Evolutionary conservation across 805 yeast genomes (phyloP).

Genomic region (Wickerhamiella vanderwaltii): DNA sequence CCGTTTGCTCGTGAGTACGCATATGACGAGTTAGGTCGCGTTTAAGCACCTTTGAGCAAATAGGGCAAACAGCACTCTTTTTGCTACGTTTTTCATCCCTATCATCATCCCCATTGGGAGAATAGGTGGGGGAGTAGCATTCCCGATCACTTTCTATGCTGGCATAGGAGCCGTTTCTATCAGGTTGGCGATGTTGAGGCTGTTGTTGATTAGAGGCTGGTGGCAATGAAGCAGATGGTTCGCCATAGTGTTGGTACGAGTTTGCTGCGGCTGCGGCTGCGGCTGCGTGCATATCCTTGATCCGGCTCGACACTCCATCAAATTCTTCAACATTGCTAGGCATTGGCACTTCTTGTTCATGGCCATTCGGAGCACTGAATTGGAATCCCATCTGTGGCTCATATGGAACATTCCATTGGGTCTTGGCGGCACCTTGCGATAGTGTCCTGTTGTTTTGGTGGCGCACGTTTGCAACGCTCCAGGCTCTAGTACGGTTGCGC

Average conservation of each 20-base stretch:
- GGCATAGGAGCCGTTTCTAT: neutral
- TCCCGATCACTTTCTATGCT: conserved; percentile 4
- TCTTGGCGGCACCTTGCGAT: neutral
- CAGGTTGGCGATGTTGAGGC: neutral
- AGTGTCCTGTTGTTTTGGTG: neutral
- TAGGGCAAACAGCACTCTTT: conserved; percentile 29
- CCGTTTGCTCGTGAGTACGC: conserved; percentile 46
- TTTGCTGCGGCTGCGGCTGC: neutral
- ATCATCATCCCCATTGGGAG: neutral
- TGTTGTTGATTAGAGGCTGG: neutral
- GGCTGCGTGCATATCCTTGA: neutral
- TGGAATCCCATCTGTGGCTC: conserved; percentile 4
- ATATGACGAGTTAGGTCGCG: conserved; percentile 53
- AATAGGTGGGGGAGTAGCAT: conserved; percentile 7
- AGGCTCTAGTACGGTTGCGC: conserved; percentile 1
- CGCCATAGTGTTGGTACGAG: neutral
- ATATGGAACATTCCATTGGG: neutral
- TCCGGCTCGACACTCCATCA: neutral
- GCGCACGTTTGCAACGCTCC: neutral
- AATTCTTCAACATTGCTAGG: neutral
- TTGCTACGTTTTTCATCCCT: conserved; percentile 6
- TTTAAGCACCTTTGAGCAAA: conserved; percentile 43
- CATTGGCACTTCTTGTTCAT: neutral
- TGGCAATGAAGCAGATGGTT: neutral
- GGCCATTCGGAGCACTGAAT: neutral